Base-by-base conservation (phyloP, 768 basidiomycete genomes). In the Cyclocybe cylindracea region DNA sequence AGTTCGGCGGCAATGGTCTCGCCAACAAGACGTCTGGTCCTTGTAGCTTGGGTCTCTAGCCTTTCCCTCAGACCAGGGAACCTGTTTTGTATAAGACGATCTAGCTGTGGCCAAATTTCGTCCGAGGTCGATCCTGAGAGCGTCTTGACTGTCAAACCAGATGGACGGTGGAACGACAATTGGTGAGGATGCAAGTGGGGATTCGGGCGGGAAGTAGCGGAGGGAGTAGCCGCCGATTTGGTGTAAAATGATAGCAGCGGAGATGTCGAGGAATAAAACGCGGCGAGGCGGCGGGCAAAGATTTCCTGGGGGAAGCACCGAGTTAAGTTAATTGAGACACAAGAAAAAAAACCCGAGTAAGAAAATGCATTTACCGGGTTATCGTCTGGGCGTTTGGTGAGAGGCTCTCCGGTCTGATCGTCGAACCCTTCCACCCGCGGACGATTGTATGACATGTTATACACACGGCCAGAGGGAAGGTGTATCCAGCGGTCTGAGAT, bases 401-500 rank as follows among this genome's bases (percentile, higher is more conserved):
- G 76, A 5, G 86, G 84, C 63, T 96, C 93, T 19, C 91, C 92
- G 0, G 94, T 95, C 48, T 83, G 72, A 61, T 97, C 92, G 70
- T 97, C 94, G 45, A 80, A 74, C 1, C 94, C 92, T 5, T 84
- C 75, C 2, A 87, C 80, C 59, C 84, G 85, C 11, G 94, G 94
- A 10, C 78, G 85, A 68, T 94, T 96, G 70, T 92, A 96, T 7
- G 86, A 85, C 67, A 85, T 77, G 69, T 94, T 96, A 76, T 97
- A 97, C 10, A 95, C 86, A 10, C 94, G 81, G 11, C 94, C 94
- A 0, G 92, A 94, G 6, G 90, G 83, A 10, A 87, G 75, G 65
- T 96, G 94, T 18, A 95, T 79, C 89, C 87, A 95, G 37, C 94
- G 86, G 64, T 95, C 92, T 10, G 89, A 87, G 59, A 96, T 94